Conservation (phyloP, 2,329 filamentous ascomycete species). For the Penicillium sp. region DNA sequence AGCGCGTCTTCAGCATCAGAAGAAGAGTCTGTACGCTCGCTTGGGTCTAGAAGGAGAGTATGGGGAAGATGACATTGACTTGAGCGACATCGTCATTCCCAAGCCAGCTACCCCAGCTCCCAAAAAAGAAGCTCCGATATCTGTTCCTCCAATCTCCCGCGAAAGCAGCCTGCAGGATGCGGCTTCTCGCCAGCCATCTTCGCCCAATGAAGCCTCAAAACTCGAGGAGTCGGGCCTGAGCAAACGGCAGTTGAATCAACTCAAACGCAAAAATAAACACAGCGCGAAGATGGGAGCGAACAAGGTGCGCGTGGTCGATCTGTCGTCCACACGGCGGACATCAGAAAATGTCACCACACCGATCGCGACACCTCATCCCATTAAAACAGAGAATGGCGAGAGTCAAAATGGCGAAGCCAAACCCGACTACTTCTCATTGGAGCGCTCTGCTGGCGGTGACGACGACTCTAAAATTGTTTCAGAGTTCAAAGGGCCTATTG, state of each 20-base stretch:
- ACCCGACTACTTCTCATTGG: constrained; percentile 87
- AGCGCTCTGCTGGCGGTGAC: constrained; percentile 74
- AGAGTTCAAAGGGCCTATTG: constrained; percentile 85
- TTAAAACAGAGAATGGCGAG: constrained; percentile 64
- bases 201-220: constrained; percentile 55
- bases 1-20: constrained; percentile 80
- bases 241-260: constrained; percentile 88
- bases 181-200: constrained; percentile 47
- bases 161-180: constrained; percentile 51
- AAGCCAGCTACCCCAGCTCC: constrained; percentile 48
- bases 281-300: constrained; percentile 87
- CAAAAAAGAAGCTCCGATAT: constrained; percentile 56
- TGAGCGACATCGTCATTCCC: constrained; percentile 59
- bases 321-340: constrained; percentile 71
- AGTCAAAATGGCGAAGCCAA: constrained; percentile 65
- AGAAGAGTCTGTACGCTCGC: constrained; percentile 80
- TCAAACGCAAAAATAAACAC: constrained; percentile 91
- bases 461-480: constrained; percentile 91
- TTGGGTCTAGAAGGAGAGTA: constrained; percentile 83
- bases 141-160: constrained; percentile 44
- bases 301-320: constrained; percentile 86
- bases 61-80: constrained; percentile 77
- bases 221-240: constrained; percentile 75
- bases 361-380: constrained; percentile 56
- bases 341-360: constrained; percentile 68